These are phyloP conservation scores for Colletotrichum neosansevieriae DNA, from an alignment of 2,329 filamentous ascomycete genomes.

Conservation along the genomic window DNA sequence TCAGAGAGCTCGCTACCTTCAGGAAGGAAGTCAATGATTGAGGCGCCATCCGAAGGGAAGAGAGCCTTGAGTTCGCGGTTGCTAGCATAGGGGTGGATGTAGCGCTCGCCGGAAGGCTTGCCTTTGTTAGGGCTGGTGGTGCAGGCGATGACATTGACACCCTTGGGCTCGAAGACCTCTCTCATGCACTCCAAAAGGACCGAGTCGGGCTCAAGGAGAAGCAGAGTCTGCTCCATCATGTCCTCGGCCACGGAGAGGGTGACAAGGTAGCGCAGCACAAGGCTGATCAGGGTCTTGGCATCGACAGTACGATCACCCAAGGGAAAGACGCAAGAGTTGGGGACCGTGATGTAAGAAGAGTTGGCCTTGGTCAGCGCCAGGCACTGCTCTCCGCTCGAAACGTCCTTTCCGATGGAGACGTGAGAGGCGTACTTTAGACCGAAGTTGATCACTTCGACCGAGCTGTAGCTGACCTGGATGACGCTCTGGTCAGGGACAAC, in stretches of 20 bases:
- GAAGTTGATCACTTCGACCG: slow-evolving; percentile 46
- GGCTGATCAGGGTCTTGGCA: slow-evolving; percentile 43
- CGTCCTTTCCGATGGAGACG: slow-evolving; percentile 50
- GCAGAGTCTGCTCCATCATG: slow-evolving; percentile 37
- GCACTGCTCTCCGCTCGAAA: slow-evolving; percentile 43
- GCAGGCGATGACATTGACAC: slow-evolving; percentile 41
- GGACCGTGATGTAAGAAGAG: slow-evolving; percentile 50
- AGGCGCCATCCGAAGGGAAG: slow-evolving; percentile 42
- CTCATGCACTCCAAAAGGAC: slow-evolving; percentile 46
- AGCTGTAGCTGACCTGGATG: slow-evolving; percentile 54
- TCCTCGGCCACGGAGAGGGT: slow-evolving; percentile 40
- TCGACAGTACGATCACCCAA: slow-evolving; percentile 36
- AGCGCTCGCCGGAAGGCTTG: slow-evolving; percentile 12
- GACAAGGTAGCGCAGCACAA: slow-evolving; percentile 44
- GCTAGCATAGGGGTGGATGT: slow-evolving; percentile 47
- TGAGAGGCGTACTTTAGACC: slow-evolving; percentile 43
- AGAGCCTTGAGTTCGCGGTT: slow-evolving; percentile 46
- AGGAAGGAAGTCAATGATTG: slow-evolving; percentile 51
- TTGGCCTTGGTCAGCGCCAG: slow-evolving; percentile 49
- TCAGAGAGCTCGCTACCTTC: slow-evolving; percentile 45
- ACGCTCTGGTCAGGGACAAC: slow-evolving; percentile 19
- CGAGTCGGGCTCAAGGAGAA: slow-evolving; percentile 52
- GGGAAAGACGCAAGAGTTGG: slow-evolving; percentile 38
- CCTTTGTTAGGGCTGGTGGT: slow-evolving; percentile 40
- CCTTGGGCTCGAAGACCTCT: slow-evolving; percentile 40